Conservation (phyloP, 495 filamentous ascomycete genomes). For the Chlorociboria aeruginascens region DNA sequence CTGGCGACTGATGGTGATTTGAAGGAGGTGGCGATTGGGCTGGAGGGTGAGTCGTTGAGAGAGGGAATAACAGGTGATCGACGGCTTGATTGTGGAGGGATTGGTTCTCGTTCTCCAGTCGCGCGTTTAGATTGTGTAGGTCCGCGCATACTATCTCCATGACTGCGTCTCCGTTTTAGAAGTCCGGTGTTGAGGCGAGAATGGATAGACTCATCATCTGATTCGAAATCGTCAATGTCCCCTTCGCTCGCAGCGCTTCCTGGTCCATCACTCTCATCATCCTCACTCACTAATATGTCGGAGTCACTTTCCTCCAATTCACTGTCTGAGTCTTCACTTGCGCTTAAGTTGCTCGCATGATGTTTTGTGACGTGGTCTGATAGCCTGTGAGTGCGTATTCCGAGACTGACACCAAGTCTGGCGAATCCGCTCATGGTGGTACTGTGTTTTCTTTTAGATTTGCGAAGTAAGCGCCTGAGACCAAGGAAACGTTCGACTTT, state of each 20-base stretch:
- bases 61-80: not conserved
- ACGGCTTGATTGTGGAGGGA: slow-evolving; percentile 4
- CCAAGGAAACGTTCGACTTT: slow-evolving; percentile 30
- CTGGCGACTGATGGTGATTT: not conserved
- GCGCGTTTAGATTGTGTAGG: slow-evolving; percentile 21
- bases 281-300: not conserved
- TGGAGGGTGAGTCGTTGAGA: not conserved
- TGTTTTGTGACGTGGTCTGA: slow-evolving; percentile 49
- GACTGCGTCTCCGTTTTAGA: slow-evolving; percentile 11
- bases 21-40: slow-evolving; percentile 3
- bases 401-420: slow-evolving; percentile 51
- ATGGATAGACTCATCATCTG: slow-evolving; percentile 7
- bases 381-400: slow-evolving; percentile 67
- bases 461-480: slow-evolving; percentile 36
- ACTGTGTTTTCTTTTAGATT: slow-evolving; percentile 36
- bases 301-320: slow-evolving; percentile 12
- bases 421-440: slow-evolving; percentile 46
- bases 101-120: slow-evolving; percentile 14
- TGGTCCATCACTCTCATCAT: slow-evolving; percentile 17
- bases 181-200: not conserved
- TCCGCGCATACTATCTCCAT: slow-evolving; percentile 17
- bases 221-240: slow-evolving; percentile 31
- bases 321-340: slow-evolving; percentile 15
- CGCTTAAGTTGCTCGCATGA: slow-evolving; percentile 12
- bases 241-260: slow-evolving; percentile 38